Evolutionary conservation across 306 rosid species (phyloP), one percentile per base, ranked within the genome.

Genomic region (Trifolium dubium): DNA sequence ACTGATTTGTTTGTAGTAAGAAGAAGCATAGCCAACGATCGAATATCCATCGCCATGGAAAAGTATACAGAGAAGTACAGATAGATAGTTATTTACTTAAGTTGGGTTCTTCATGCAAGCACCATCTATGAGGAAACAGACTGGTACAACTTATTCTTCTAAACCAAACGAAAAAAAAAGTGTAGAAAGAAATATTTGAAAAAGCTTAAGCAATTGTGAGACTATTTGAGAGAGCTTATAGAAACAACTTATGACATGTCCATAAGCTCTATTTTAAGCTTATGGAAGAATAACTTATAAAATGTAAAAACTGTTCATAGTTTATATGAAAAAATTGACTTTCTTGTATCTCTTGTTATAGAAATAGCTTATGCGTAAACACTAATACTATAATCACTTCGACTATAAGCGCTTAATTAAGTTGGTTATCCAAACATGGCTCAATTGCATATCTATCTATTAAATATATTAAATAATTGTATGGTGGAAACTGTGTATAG

Each of bases 401-500:
- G 3, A 5, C 4, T 8, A 3, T 51, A 8, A 17, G 59, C 8
- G 12, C 28, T 53, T 17, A 53, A 53, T 18, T 53, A 53, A 53
- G 13, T 8, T 53, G 31, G 18, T 53, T 53, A 53, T 18, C 60
- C 60, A 19, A 54, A 54, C 31, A 19, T 3, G 31, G 2, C 13
- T 5, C 30, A 11, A 1, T n/a, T 50, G 19, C 56, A 50, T n/a
- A 2, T 28, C 35, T 28, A 56, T n/a, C 2, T 7, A 30, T 13
- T 13, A 30, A 30, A 12, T 2, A 30, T 13, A 13, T 8, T 3
- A 66, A 7, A 15, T 64, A 58, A 11, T 15, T 70, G 14, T 39
- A 77, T 34, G 77, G 70, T 61, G 66, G 80, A 63, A 30, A 74
- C 44, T 17, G 39, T 50, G 73, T 43, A 31, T 75, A 79, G 23